phyloP scores from a whole-genome alignment of 805 yeast genomes.

The Pichia phayaonensis region DNA sequence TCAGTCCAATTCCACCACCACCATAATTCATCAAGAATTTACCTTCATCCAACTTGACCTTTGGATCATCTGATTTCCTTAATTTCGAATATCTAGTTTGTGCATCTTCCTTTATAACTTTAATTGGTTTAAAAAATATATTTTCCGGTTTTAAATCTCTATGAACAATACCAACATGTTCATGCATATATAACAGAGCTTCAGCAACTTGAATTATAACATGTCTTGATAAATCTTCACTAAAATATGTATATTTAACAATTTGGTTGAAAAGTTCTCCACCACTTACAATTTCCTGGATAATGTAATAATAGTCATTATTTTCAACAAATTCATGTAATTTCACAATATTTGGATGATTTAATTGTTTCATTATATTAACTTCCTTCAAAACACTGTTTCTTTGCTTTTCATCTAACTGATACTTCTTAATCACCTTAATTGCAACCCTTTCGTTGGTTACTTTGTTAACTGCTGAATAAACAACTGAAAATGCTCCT shows the following conservation, averaged over 20 bases:
- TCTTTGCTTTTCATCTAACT: constrained; percentile 52
- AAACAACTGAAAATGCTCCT: constrained; percentile 54
- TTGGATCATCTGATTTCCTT: constrained; percentile 62
- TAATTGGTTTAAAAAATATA: constrained; percentile 56
- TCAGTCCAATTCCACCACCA: constrained; percentile 85
- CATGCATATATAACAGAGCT: constrained; percentile 64
- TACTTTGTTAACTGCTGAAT: constrained; percentile 36
- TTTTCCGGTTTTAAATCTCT: constrained; percentile 82
- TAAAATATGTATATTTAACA: constrained; percentile 67
- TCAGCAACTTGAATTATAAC: constrained; percentile 64
- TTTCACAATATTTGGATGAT: constrained; percentile 56
- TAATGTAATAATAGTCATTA: constrained; percentile 52
- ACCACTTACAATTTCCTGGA: constrained; percentile 68
- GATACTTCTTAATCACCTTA: constrained; percentile 60
- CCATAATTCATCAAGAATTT: constrained; percentile 72
- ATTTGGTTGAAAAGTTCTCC: constrained; percentile 79
- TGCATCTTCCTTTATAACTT: constrained; percentile 32
- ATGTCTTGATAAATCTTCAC: constrained; percentile 66
- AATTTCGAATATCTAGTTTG: constrained; percentile 26
- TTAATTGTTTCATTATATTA: constrained; percentile 59
- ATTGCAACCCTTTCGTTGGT: constrained; percentile 41
- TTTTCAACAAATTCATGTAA: constrained; percentile 63
- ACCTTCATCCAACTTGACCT: constrained; percentile 79
- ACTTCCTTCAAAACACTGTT: constrained; percentile 76
- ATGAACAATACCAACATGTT: constrained; percentile 70